Base-by-base conservation (phyloP, 345 rosid species). In the Balakata baccata region DNA sequence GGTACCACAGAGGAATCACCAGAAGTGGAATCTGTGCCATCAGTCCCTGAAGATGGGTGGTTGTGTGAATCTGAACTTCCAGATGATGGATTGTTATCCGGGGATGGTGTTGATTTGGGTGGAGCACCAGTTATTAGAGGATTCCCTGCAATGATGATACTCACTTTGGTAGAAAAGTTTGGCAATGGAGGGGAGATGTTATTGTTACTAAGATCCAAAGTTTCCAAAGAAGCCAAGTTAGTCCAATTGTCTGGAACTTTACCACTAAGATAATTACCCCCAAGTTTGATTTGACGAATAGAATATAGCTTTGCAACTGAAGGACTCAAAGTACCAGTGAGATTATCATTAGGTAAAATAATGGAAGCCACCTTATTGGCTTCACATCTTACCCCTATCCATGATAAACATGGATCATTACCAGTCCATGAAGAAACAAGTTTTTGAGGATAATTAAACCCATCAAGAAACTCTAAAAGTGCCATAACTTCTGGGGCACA, bases 251-350 rank as follows among this genome's bases (percentile, higher is more conserved):
- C 23, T 0, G 93, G 93, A 81, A 91, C 52, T 22, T 18, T 17
- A 45, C 97, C 97, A 8, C 38, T 78, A 49, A 91, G 52, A 68
- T 79, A 59, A 77, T 91, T 91, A 52, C 74, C 77, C 63, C 70
- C 81, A 46, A 91, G 89, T 63, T 71, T 77, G 70, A 91, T 80
- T 56, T 75, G 80, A 22, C 80, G 16, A 49, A 89, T 79, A 7
- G 90, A 84, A 67, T 69, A 77, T 59, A 91, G 72, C 68, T 80
- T 84, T 18, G 86, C 87, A 71, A 87, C 72, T 1, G 89, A 85
- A 77, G 92, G 89, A 80, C 92, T 89, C 80, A 91, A 74, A 11
- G 85, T 79, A 39, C 97, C 97, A 58, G 66, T 84, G 54, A 91
- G 97, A 73, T 85, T 83, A 70, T 56, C 67, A 51, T 50, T 74